Evolutionary conservation across 805 yeast genomes (phyloP), one percentile per base, ranked within the genome.

Genomic region (Middelhovenomyces tepae): DNA sequence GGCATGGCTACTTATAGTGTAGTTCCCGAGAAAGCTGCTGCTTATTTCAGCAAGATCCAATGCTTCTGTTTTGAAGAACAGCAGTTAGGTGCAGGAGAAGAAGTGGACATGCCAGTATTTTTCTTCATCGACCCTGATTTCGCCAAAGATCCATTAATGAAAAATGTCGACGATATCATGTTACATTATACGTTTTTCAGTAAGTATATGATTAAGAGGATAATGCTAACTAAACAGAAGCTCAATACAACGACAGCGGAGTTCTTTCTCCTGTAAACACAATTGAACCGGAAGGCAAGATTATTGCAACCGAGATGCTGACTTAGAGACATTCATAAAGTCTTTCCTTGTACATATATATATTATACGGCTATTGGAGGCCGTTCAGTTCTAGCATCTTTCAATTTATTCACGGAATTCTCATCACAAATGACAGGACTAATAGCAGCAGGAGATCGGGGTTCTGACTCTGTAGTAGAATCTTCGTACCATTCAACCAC

Each of bases 1-100:
- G 98, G 98, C 5, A 91, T 91, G 94, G 98, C 98, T 2, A 91
- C 98, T 0, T 91, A 91, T 56, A 80, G 94, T 4, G 95, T 91
- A 31, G 75, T 94, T 0, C 98, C 98, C 0, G 96, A 91, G 45
- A 89, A 84, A 48, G 94, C 91, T 5, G 94, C 97, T 0, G 95
- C 85, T 4, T 91, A 89, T 59, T 91, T 91, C 64, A 85, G 85
- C 63, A 91, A 91, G 59, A 91, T 91, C 50, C 98, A 91, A 57
- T 91, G 98, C 58, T 91, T 91, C 62, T 91, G 98, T 54, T 91
- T 91, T 52, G 98, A 91, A 62, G 98, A 91, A 56, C 98, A 91
- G 58, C 73, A 83, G 57, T 65, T 91, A 43, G 70, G 76, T 35
- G 95, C 96, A 2, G 96, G 96, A 6, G 98, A 91, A 59, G 96